A percentile compares a stretch with the other conserved stretches of the same genome.
Conservation (phyloP, 1,284 basidiomycete genomes). For the Rhodotorula sp. region DNA sequence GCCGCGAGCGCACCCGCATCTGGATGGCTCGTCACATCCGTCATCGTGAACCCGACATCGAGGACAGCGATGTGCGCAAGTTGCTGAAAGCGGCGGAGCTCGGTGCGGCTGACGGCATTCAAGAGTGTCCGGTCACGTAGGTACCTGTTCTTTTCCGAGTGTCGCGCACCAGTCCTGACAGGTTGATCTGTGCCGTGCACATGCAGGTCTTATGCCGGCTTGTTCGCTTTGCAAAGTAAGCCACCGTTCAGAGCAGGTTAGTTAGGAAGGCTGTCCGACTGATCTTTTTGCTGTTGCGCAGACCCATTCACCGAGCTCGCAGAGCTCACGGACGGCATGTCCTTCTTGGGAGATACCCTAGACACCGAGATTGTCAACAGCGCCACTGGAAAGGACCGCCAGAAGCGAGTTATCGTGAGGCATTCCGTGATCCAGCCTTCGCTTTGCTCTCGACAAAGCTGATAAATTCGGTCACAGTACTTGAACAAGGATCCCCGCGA, state of each 20-base stretch:
- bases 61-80: slow-evolving; percentile 20
- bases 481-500: background rate
- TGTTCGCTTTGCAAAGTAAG: slow-evolving; percentile 26
- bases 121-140: slow-evolving; percentile 21
- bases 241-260: background rate
- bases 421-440: too few relatives aligned
- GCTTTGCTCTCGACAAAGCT: background rate
- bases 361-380: slow-evolving; percentile 31
- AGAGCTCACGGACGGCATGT: slow-evolving; percentile 35
- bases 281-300: background rate
- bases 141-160: background rate
- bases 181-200: background rate
- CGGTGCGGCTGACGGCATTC: slow-evolving; percentile 27
- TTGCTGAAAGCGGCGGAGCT: slow-evolving; percentile 32
- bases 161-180: too few relatives aligned
- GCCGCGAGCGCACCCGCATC: slow-evolving; percentile 17
- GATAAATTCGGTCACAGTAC: background rate
- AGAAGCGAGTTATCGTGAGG: slow-evolving; percentile 8
- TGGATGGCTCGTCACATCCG: slow-evolving; percentile 36
- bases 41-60: slow-evolving; percentile 20
- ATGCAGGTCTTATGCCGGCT: slow-evolving; percentile 27
- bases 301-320: slow-evolving; percentile 38
- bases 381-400: slow-evolving; percentile 10
- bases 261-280: background rate
- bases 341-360: slow-evolving; percentile 28